Conservation (phyloP, 169 alveolate species). For the Besnoitia besnoiti region DNA sequence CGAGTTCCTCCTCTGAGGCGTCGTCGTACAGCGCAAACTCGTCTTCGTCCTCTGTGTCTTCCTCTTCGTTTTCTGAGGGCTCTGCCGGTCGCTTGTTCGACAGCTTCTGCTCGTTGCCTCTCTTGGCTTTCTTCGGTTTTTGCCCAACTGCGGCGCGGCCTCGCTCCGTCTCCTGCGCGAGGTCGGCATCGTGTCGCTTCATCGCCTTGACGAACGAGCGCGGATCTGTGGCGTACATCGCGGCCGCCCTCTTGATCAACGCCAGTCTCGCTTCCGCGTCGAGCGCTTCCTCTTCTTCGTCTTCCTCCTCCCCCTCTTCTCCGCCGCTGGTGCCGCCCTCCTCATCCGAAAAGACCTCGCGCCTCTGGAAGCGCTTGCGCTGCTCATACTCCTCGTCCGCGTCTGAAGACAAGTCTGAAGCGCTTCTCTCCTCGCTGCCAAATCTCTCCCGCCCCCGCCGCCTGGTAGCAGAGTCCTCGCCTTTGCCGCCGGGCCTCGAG, state of each 20-base stretch:
- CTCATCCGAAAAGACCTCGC: neutral
- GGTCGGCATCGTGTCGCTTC: conserved; percentile 46
- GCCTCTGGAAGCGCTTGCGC: neutral
- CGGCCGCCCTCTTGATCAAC: conserved; percentile 43
- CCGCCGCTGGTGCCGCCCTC: neutral
- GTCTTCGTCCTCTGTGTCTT: conserved; percentile 32
- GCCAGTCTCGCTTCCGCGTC: neutral
- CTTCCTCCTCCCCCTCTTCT: neutral
- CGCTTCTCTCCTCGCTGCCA: neutral
- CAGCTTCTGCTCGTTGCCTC: neutral
- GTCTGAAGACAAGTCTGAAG: neutral
- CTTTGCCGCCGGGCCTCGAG: neutral
- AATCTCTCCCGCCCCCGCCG: neutral
- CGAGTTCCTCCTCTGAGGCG: neutral
- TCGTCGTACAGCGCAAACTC: neutral
- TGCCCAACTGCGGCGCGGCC: neutral
- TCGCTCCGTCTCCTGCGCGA: neutral
- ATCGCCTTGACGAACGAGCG: conserved; percentile 24
- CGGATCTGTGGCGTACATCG: conserved; percentile 40
- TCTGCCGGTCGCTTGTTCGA: too few relatives aligned
- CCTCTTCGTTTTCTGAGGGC: neutral
- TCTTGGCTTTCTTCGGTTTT: neutral
- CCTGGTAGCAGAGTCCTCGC: too few relatives aligned
- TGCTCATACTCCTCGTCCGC: neutral
- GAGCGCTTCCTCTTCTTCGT: neutral